Conservation (phyloP, 768 basidiomycete species). For the Suillus subluteus region DNA sequence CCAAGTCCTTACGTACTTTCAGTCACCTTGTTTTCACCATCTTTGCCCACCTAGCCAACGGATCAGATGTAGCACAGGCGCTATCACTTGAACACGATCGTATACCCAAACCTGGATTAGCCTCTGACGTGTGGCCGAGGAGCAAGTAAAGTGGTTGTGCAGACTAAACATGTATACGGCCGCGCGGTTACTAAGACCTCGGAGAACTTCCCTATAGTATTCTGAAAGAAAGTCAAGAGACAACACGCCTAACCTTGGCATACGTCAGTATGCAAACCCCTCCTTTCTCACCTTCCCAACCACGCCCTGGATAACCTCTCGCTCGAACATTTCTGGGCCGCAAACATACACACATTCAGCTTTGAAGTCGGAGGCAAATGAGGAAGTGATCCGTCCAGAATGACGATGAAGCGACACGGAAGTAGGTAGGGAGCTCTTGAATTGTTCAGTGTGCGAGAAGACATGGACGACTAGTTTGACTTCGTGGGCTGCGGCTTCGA, state of each 20-base stretch:
- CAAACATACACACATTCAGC: conserved; percentile 45
- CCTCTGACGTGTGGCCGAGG: not conserved
- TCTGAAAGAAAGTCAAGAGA: conserved; percentile 35
- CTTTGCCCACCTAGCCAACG: not conserved
- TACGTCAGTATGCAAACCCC: conserved; percentile 47
- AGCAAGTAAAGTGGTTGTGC: not conserved
- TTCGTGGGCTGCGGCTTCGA: not conserved
- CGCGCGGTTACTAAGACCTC: not conserved
- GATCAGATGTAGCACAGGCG: not conserved
- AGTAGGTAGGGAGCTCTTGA: conserved; percentile 11
- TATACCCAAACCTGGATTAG: not conserved
- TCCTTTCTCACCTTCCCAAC: conserved; percentile 42
- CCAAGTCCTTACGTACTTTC: not conserved
- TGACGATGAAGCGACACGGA: not conserved
- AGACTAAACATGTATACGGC: not conserved
- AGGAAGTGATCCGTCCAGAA: conserved; percentile 15
- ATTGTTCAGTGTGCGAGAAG: conserved; percentile 31
- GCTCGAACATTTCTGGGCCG: conserved; percentile 53
- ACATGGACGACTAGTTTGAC: conserved; percentile 41
- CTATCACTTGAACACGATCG: not conserved
- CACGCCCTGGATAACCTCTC: conserved; percentile 37
- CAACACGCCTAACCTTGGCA: not conserved
- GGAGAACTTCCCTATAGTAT: conserved; percentile 21
- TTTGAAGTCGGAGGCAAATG: conserved; percentile 17
- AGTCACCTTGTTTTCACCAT: not conserved